Base-by-base conservation (phyloP, 192 early-diverging fungal species). In the Coemansia sp. region DNA sequence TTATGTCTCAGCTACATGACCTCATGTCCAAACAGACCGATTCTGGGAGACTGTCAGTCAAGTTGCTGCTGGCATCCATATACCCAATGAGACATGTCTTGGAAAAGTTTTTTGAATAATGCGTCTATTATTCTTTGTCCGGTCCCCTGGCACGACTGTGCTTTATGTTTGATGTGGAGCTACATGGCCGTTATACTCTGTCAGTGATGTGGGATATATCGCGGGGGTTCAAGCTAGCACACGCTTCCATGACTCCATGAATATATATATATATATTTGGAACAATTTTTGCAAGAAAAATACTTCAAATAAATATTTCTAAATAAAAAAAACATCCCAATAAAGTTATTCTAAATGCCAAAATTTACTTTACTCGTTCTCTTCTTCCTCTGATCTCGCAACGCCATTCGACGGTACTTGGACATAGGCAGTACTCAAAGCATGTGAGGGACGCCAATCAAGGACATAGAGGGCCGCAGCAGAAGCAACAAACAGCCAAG, bases 401-500 rank as follows among this genome's bases (percentile, higher is more conserved):
- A n/a, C 51, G 15, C 51, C 51, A 43, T 14, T 43, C 2, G 41
- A 14, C 17, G 51, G 51, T 27, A 54, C 51, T 14, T 54, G 51
- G 12, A 54, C 51, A 17, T 54, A 54, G 25, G 47, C 47, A 17
- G 29, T 27, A 19, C 4, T n/a, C 9, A 14, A 25, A 14, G 47
- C 47, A 2, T 11, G 24, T 25, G 51, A 54, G 14, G 51, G 51
- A 8, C 59, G 59, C 79, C 79, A 82, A 27, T 82, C 79, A 8
- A 76, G 63, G 31, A 72, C 8, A 57, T 82, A 82, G 22, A 82
- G 51, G 5, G 79, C 79, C 0, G 38, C 27, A 7, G 70, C 43
- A 1, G 69, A 47, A 2, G 73, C 79, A 11, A 51, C n/a, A 36
- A 75, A 53, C 35, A 74, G 60, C 83, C 83, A 84, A 0, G 73